Conservation (phyloP, 2,329 filamentous ascomycete genomes). For the Colletotrichum tabaci region DNA sequence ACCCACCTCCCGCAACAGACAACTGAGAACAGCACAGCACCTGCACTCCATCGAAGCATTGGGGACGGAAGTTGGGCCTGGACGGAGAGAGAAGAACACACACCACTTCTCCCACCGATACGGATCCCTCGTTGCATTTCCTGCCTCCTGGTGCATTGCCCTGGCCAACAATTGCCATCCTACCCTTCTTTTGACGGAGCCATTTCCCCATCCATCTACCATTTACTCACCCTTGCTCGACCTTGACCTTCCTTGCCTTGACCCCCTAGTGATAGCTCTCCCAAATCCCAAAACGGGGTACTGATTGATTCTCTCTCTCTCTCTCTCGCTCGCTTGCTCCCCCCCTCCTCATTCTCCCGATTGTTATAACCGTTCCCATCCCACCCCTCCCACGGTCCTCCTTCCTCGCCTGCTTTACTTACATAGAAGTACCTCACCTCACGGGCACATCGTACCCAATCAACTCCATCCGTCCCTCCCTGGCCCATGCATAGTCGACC, state of each 20-base stretch:
- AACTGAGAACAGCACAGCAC: slow-evolving; percentile 6
- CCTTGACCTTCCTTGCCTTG: too few relatives aligned
- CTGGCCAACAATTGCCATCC: background rate
- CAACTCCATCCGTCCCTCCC: background rate
- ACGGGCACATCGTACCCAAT: slow-evolving; percentile 12
- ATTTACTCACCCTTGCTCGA: background rate
- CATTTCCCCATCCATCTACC: slow-evolving; percentile 1
- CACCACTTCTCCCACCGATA: slow-evolving; percentile 3
- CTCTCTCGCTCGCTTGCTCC: background rate
- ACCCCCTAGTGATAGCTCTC: too few relatives aligned
- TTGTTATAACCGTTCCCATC: slow-evolving; percentile 28
- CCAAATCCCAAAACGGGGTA: background rate
- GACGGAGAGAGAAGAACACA: background rate
- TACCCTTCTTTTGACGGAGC: slow-evolving; percentile 17
- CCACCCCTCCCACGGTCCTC: slow-evolving; percentile 9
- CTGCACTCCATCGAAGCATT: slow-evolving; percentile 20
- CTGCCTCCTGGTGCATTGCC: background rate
- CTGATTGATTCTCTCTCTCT: too few relatives aligned
- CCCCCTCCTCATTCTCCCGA: slow-evolving; percentile 14
- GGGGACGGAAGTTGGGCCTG: slow-evolving; percentile 5
- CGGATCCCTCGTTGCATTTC: background rate
- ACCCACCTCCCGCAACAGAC: slow-evolving; percentile 40
- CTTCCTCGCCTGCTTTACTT: slow-evolving; percentile 5
- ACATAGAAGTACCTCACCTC: slow-evolving; percentile 16
- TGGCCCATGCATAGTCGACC: slow-evolving; percentile 38